phyloP scores from a whole-genome alignment of 2,329 filamentous ascomycete genomes.

The Exophiala sideris region DNA sequence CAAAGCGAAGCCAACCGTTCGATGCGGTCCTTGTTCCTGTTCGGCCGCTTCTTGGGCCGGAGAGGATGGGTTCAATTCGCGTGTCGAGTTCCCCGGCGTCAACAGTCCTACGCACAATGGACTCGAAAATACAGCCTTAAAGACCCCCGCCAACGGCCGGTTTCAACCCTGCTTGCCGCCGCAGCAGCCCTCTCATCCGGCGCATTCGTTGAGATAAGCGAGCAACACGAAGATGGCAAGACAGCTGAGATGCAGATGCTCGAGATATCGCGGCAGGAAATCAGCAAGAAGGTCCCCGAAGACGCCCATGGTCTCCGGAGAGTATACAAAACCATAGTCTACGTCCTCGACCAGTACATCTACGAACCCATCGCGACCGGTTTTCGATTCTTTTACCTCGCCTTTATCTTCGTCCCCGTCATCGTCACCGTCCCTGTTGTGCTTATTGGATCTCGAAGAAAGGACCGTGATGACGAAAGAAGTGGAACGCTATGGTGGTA shows the following conservation, averaged over 20 bases:
- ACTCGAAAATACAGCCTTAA: constrained; percentile 26
- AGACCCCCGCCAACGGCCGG: constrained; percentile 30
- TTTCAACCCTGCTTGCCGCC: constrained; percentile 35
- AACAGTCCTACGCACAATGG: constrained; percentile 25
- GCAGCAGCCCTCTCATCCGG: constrained; percentile 53
- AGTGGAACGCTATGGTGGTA: constrained; percentile 93
- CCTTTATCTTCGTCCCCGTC: constrained; percentile 87
- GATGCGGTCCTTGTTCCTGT: constrained; percentile 50
- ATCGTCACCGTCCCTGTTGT: constrained; percentile 74
- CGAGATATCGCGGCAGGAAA: constrained; percentile 72
- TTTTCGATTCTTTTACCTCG: constrained; percentile 80
- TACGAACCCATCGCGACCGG: constrained; percentile 82
- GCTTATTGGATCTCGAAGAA: constrained; percentile 68
- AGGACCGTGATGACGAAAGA: constrained; percentile 68
- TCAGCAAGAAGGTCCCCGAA: constrained; percentile 64
- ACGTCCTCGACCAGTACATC: constrained; percentile 61
- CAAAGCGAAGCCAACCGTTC: background rate
- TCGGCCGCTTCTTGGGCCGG: constrained; percentile 50
- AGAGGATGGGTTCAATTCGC: constrained; percentile 32
- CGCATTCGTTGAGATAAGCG: constrained; percentile 57
- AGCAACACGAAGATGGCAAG: constrained; percentile 49
- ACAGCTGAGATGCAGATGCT: constrained; percentile 87
- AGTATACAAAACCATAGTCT: constrained; percentile 57
- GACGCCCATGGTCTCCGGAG: constrained; percentile 59
- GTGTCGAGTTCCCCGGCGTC: constrained; percentile 29